phyloP scores from a whole-genome alignment of 2,329 filamentous ascomycete genomes.

The Xylariaceae sp. region DNA sequence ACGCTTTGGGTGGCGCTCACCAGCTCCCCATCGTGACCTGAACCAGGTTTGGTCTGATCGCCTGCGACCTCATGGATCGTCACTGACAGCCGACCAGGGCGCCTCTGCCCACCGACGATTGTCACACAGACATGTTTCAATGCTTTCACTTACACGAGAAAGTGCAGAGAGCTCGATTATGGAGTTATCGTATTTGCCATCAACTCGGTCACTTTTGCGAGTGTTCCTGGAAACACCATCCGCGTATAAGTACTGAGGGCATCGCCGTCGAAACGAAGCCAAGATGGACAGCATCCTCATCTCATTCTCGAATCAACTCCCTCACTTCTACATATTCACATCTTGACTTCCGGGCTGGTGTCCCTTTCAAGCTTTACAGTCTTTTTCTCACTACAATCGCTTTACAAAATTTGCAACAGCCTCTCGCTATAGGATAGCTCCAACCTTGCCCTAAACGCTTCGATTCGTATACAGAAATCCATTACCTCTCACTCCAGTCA shows the following conservation, averaged over 20 bases:
- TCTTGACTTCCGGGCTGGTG: constrained; percentile 3
- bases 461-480: background rate
- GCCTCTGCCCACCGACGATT: no score
- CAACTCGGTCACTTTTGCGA: background rate
- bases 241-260: constrained; percentile 10
- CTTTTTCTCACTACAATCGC: background rate
- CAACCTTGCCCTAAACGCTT: background rate
- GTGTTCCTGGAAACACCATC: background rate
- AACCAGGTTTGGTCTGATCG: constrained; percentile 3
- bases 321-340: constrained; percentile 1
- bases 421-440: background rate
- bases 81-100: no score
- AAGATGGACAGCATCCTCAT: constrained; percentile 8
- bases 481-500: constrained; percentile 4
- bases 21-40: no score
- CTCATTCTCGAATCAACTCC: no score
- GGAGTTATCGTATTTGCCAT: background rate
- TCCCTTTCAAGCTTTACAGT: background rate
- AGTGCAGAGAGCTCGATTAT: background rate
- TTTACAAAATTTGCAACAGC: background rate
- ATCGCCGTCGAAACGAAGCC: background rate
- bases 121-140: background rate
- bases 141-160: background rate
- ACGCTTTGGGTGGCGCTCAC: no score
- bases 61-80: constrained; percentile 1